Evolutionary conservation across 257 asterid species (phyloP), one percentile per base, ranked within the genome.

Genomic region (Gynochthodes officinalis): DNA sequence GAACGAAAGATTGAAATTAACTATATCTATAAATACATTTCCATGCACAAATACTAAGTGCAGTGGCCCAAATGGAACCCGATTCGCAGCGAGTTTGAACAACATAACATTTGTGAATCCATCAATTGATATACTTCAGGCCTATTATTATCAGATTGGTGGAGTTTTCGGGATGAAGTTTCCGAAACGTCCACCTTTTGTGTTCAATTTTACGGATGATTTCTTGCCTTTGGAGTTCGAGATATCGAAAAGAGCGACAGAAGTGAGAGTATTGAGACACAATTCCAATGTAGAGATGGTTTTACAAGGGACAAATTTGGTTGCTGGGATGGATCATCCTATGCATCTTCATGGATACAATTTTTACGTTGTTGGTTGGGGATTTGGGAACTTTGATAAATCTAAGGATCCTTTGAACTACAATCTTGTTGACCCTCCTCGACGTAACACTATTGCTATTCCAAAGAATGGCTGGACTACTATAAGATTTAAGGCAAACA

Each of bases 401-500:
- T 42, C 4, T 1, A 75, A 73, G 4, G 89, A 86, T 67, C 84
- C 83, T 42, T 32, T 48, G 39, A 76, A 23, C 0, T 84, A 81
- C 76, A 86, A 86, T 46, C 84, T 84, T 27, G 83, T 84, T 3
- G 88, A 86, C 40, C 88, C 89, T 63, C 79, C 81, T 21, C 78
- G 60, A 65, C 75, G 80, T 44, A 86, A 80, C 71, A 84, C 91
- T 0, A 68, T 86, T 5, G 81, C 80, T 0, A 83, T 86, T 19
- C 91, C 91, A 2, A 63, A 76, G 0, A 86, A 85, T 30, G 89
- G 91, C 10, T 84, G 91, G 91, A 78, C 81, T 11, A 81, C 88
- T n/a, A 76, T 86, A 12, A 81, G 89, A 35, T 86, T 86, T 52
- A 64, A 75, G 72, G 89, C 89, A 0, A 77, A 78, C 46, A 84